These are phyloP conservation scores for Ceratobasidium sp. DNA, from an alignment of 1,284 basidiomycete species.

Conservation along the genomic window DNA sequence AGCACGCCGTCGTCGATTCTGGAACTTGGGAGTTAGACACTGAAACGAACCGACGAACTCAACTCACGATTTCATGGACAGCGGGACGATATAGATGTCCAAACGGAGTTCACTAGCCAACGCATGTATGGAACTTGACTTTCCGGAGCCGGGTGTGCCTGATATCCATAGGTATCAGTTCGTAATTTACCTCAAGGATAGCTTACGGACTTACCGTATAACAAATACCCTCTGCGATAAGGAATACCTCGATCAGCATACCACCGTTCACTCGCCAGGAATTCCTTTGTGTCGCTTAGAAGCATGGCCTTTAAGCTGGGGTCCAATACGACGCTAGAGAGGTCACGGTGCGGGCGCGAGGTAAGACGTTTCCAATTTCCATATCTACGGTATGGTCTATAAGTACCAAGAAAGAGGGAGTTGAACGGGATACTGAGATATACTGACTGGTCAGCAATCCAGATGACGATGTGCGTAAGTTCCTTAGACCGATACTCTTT, in stretches of 20 bases:
- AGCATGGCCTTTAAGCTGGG: constrained; percentile 61
- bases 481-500: constrained; percentile 59
- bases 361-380: constrained; percentile 59
- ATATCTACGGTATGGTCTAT: neutral
- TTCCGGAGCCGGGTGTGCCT: constrained; percentile 52
- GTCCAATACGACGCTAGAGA: constrained; percentile 64
- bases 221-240: constrained; percentile 64
- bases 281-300: constrained; percentile 62
- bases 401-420: neutral
- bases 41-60: neutral
- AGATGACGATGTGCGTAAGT: constrained; percentile 60
- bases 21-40: neutral
- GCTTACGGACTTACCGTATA: constrained; percentile 63
- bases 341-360: constrained; percentile 60
- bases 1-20: constrained; percentile 64
- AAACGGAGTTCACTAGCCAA: constrained; percentile 64
- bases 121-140: constrained; percentile 65
- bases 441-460: constrained; percentile 48
- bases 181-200: neutral
- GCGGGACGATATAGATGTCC: constrained; percentile 67
- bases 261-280: constrained; percentile 64
- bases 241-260: constrained; percentile 63
- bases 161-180: neutral
- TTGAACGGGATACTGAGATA: neutral
- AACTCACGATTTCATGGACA: constrained; percentile 62